Percentiles rank a stretch among this genome's conserved stretches.
Conservation (phyloP, 108 stramenopile species). For the Seminavis robusta region DNA sequence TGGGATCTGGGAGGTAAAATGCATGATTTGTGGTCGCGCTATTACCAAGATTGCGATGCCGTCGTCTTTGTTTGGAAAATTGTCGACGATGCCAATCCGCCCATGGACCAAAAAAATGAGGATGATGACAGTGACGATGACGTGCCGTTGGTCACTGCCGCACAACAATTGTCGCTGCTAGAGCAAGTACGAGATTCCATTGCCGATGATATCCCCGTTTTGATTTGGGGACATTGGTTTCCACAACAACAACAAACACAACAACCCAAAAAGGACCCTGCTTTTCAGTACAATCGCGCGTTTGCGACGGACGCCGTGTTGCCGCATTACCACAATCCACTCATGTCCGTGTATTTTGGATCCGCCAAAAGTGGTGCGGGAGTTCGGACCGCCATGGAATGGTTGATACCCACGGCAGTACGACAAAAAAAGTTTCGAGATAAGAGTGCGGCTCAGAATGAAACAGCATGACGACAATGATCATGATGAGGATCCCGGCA, state of each 20-base stretch:
- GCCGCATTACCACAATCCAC: conserved; percentile 38
- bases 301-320: conserved; percentile 30
- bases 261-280: background rate
- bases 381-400: conserved; percentile 71
- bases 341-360: conserved; percentile 54
- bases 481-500: too few species aligned
- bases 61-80: conserved; percentile 66
- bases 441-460: too few species aligned
- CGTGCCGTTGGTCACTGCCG: background rate
- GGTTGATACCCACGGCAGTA: conserved; percentile 52
- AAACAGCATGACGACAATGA: too few species aligned
- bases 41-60: conserved; percentile 76
- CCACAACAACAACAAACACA: background rate
- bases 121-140: conserved; percentile 16
- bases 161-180: conserved; percentile 34
- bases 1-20: conserved; percentile 79
- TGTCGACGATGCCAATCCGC: conserved; percentile 9
- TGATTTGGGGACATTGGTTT: conserved; percentile 43
- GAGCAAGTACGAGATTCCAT: conserved; percentile 34
- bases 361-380: conserved; percentile 78
- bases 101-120: conserved; percentile 31
- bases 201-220: conserved; percentile 46
- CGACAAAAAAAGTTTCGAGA: conserved; percentile 29
- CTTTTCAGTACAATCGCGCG: background rate
- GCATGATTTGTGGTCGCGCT: conserved; percentile 77